Evolutionary conservation across 2,329 filamentous ascomycete genomes (phyloP), one percentile per base, ranked within the genome.

Genomic region (Hymenoscyphus albidus): DNA sequence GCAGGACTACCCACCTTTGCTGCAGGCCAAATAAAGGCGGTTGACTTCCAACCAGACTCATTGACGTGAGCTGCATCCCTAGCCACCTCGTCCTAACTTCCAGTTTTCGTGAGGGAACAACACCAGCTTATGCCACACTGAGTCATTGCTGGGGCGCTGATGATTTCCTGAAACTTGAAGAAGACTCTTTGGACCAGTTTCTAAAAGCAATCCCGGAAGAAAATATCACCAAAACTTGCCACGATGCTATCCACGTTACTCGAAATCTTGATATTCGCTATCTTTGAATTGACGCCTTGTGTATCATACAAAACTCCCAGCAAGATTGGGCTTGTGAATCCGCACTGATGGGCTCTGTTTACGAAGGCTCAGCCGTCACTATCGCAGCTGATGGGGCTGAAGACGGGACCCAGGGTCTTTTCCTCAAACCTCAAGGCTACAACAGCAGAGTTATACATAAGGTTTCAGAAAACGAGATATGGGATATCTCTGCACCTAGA

Each of bases 231-330:
- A 62, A 63, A 18, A 73, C 71, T 10, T 72, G 72, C 60, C 65
- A 66, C 57, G 71, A 74, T 54, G 72, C 70, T 42, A 66, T 74
- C 13, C 27, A 51, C 10, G 64, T 73, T 14, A 62, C 63, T 18
- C 58, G 62, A 58, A 51, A 22, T 13, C 62, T 71, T 31, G 64
- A 65, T 1, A 40, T 73, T 22, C 54, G 64, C 9, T 73, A 70
- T 58, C 57, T 74, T 14, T 74, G 72, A 71, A 70, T 73, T 22
- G 72, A 22, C 22, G 22, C 22, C 22, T 22, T 22, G 22, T 22
- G 22, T 22, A 22, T 22, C 22, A 22, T 22, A 73, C 70, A 72
- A 61, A 66, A 70, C 39, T 59, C 60, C 44, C 38, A 42, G 14
- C 51, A 61, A 16, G 70, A 72, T 59, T 71, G 70, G 70, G 27